Percentiles rank a stretch among this genome's conserved stretches.
Evolutionary conservation across 2,329 filamentous ascomycete species (phyloP).

Genomic region (Aspergillus ustus): DNA sequence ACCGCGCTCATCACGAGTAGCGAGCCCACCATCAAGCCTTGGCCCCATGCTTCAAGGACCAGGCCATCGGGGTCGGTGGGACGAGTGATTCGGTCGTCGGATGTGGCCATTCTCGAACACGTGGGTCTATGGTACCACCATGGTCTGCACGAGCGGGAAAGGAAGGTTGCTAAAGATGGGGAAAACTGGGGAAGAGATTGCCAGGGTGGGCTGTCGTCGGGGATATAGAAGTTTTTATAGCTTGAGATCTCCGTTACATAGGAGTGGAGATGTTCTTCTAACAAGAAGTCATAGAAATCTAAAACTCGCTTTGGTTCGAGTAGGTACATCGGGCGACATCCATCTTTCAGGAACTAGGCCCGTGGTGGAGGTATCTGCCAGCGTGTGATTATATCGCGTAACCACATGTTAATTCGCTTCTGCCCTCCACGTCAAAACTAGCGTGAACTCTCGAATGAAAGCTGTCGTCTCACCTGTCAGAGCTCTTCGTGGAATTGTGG

Average conservation of each 20-base stretch:
- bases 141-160: slow-evolving; percentile 2
- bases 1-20: slow-evolving; percentile 55
- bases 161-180: background rate
- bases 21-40: slow-evolving; percentile 55
- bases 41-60: slow-evolving; percentile 54
- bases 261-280: background rate
- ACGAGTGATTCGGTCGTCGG: slow-evolving; percentile 23
- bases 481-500: background rate
- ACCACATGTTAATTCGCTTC: background rate
- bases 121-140: slow-evolving; percentile 9
- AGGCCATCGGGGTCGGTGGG: slow-evolving; percentile 38
- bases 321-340: background rate
- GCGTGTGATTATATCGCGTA: background rate
- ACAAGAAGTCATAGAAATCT: background rate
- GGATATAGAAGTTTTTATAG: background rate
- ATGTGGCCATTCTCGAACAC: background rate
- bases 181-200: background rate
- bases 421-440: background rate
- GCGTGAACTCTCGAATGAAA: background rate
- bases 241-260: background rate
- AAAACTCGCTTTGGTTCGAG: background rate
- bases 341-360: background rate
- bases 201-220: background rate
- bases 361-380: background rate
- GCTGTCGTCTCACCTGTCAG: background rate